Evolutionary conservation across 1,139 yeast genomes (phyloP), one percentile per base, ranked within the genome.

Genomic region (Zygotorulaspora mrakii): DNA sequence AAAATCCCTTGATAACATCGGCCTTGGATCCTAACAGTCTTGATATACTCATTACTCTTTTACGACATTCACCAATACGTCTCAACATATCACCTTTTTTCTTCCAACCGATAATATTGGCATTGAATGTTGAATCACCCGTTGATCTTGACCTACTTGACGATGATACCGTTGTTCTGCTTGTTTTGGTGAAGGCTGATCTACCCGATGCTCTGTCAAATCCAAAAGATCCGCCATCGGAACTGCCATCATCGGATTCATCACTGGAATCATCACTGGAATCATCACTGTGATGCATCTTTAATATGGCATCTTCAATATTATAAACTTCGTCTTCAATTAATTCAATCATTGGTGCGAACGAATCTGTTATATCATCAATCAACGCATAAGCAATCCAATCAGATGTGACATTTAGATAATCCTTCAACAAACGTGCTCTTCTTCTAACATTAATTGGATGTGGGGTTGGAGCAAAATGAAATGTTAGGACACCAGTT

Each of bases 331-430:
- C 98, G 40, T 82, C 86, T 59, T 91, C 97, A 39, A 91, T 87
- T 33, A 91, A 78, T 45, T 86, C 94, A 50, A 91, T 89, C 81
- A 91, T 79, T 1, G 98, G 98, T 0, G 94, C 97, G 70, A 87
- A 91, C 0, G 95, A 94, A 69, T 91, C 98, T 1, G 97, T 89
- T 48, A 91, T 87, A 61, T 91, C 97, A 68, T 91, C 98, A 57
- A 91, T 88, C 49, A 91, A 69, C 0, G 98, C 98, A 66, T 91
- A 91, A 2, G 96, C 91, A 35, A 91, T 82, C 98, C 98, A 91
- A 63, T 91, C 98, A 0, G 96, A 79, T 1, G 94, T 78, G 4
- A 91, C 95, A 2, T 86, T 85, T 47, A 91, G 70, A 57, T 89
- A 91, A 60, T 91, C 98, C 48, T 83, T 75, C 48, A 91, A 71